A percentile compares a stretch with the other conserved stretches of the same genome.
phyloP scores from a whole-genome alignment of 129 eudicot species.

The Escallonia rubra region DNA sequence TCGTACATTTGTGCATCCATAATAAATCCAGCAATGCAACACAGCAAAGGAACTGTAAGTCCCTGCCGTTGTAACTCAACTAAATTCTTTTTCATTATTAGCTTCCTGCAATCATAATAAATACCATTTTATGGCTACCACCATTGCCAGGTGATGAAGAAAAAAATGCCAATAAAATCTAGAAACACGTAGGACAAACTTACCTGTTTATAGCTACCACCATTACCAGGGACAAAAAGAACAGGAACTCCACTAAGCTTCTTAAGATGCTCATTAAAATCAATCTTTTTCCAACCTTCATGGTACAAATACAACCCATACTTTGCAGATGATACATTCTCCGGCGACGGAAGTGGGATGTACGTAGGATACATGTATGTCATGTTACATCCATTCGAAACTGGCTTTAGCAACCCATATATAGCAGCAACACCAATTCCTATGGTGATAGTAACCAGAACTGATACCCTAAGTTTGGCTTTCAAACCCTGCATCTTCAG shows the following conservation, averaged over 20 bases:
- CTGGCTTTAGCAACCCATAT: constrained; percentile 54
- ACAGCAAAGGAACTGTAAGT: too few species aligned
- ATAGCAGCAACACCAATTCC: constrained; percentile 45
- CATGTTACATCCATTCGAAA: constrained; percentile 82
- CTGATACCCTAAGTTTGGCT: constrained; percentile 40
- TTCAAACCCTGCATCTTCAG: constrained; percentile 38
- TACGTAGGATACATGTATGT: constrained; percentile 98
- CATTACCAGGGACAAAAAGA: constrained; percentile 93
- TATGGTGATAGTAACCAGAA: constrained; percentile 33
- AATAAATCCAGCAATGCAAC: too few species aligned
- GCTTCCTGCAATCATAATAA: too few species aligned
- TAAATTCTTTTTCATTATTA: too few species aligned
- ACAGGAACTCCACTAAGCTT: constrained; percentile 82
- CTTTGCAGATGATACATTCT: constrained; percentile 43
- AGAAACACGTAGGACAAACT: constrained; percentile 6
- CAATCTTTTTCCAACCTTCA: constrained; percentile 93
- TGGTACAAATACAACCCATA: constrained; percentile 82
- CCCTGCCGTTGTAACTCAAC: too few species aligned
- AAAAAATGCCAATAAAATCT: not conserved
- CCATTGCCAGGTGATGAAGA: not conserved
- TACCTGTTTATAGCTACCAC: constrained; percentile 99
- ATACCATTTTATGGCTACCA: not conserved
- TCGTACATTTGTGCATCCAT: too few species aligned
- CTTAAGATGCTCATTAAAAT: constrained; percentile 67
- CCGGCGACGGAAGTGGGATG: constrained; percentile 62